Base-by-base conservation (phyloP, 1,284 basidiomycete genomes). In the Cutaneotrichosporon mucoides region DNA sequence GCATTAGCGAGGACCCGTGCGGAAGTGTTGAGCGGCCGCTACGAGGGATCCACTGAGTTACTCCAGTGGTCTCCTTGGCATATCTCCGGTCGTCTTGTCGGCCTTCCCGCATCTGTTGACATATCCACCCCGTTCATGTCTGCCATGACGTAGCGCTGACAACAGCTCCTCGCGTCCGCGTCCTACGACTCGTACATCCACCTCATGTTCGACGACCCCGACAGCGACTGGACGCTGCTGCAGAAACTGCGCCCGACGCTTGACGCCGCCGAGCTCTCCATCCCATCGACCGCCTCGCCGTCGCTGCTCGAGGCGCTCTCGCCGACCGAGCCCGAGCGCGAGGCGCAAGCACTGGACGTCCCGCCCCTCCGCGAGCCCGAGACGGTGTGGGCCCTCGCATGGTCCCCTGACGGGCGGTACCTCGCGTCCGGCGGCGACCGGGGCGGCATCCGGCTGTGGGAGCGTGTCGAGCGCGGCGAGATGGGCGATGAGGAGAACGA, bases 151-250 rank as follows among this genome's bases (percentile, higher is more conserved):
- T n/a, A 24, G 15, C 12, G 12, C 49, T 57, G 56, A 78, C 70
- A 62, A 68, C 76, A 93, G 88, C 89, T 98, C 58, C 87, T 99
- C 55, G 96, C 95, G 9, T 97, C 93, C 4, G 92, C 87, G 8
- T 97, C 93, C 0, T 99, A 99, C 79, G 96, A 99, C 74, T 92
- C 98, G 70, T 91, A 90, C 6, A 90, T 99, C 76, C 92, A 92
- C 69, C 84, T 99, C 33, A 95, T 96, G 77, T 80, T 90, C 59
- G 94, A 98, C 74, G 95, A 99, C 75, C 92, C 92, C 0, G 85
- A 86, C 16, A 92, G 95, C 66, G 95, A 99, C 76, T 98, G 96
- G 92, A 93, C 86, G 75, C 88, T 88, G 70, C 90, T 91, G 67
- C 77, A 85, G 57, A 92, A 91, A 1, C 82, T 96, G 4, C 83